Evolutionary conservation across 148 eudicot genomes (phyloP), one percentile per base, ranked within the genome.

Genomic region (Tetragonia tetragonoides): DNA sequence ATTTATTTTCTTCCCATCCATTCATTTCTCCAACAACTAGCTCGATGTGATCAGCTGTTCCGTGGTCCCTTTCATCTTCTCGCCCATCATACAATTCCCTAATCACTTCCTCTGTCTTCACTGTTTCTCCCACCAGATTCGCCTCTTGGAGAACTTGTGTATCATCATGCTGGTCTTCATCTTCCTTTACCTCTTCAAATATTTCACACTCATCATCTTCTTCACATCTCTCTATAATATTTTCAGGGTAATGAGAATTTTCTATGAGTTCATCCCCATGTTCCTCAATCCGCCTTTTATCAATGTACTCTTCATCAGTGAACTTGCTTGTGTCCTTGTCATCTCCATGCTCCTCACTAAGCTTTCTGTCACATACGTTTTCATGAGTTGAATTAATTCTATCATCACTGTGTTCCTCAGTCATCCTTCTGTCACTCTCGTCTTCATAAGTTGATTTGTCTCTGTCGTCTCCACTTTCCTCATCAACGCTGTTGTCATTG

Each of bases 161-260:
- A 62, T 72, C 66, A 62, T 77, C 80, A 28, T 69, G 81, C 81
- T 59, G 66, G 40, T 57, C 47, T 70, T 75, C 76, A 39, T 63
- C 81, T 72, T 86, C 82, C 75, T 69, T 77, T 53, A 54, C 49
- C 76, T 67, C 77, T 74, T 77, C 79, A 78, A 23, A 49, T 49
- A 2, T 49, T 49, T 49, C 53, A 49, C 53, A 49, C 53, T 49
- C 53, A 49, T 49, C 80, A 70, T 82, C 78, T 39, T 77, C 79
- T 41, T 79, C 75, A 54, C 44, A 51, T 37, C 5, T 53, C 70
- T 70, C 76, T 68, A 57, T 59, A 72, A 20, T 76, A 47, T 23
- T 76, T 72, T 78, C 88, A 74, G 61, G 75, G 74, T 64, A 70
- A 83, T 57, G 21, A 72, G 79, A 64, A 72, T 59, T 75, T 69